Conservation (phyloP, 441 rosid genomes). For the Populus hybrid region DNA sequence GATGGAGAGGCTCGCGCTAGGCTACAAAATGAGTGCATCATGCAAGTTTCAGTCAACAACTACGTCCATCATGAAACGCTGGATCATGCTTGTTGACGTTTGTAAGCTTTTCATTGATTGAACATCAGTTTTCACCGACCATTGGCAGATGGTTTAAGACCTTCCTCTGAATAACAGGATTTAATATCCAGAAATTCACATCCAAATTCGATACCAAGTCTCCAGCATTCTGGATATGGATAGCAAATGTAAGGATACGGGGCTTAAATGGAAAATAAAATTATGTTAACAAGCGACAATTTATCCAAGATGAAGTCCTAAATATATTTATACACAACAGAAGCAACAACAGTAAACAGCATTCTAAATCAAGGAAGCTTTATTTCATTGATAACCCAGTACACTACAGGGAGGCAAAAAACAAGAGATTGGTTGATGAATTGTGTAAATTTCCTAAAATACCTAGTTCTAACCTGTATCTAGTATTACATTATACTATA, state of each 20-base stretch:
- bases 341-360: not conserved
- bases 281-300: not conserved
- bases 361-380: constrained; percentile 5
- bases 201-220: not conserved
- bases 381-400: constrained; percentile 26
- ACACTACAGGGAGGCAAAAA: not conserved
- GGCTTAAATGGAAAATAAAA: not conserved
- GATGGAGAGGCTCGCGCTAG: not conserved
- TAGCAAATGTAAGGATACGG: not conserved
- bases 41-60: not conserved
- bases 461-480: constrained; percentile 19
- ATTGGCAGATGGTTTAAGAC: not conserved
- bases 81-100: not conserved
- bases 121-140: not conserved
- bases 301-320: not conserved
- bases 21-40: not conserved
- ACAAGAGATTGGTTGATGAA: constrained; percentile 15
- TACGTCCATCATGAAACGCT: not conserved
- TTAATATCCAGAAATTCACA: not conserved
- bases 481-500: constrained; percentile 23
- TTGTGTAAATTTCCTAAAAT: constrained; percentile 19
- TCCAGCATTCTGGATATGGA: not conserved
- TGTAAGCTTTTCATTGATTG: not conserved
- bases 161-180: not conserved
- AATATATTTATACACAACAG: not conserved